Conservation (phyloP, 2,329 filamentous ascomycete species). For the Aphanocladium album region DNA sequence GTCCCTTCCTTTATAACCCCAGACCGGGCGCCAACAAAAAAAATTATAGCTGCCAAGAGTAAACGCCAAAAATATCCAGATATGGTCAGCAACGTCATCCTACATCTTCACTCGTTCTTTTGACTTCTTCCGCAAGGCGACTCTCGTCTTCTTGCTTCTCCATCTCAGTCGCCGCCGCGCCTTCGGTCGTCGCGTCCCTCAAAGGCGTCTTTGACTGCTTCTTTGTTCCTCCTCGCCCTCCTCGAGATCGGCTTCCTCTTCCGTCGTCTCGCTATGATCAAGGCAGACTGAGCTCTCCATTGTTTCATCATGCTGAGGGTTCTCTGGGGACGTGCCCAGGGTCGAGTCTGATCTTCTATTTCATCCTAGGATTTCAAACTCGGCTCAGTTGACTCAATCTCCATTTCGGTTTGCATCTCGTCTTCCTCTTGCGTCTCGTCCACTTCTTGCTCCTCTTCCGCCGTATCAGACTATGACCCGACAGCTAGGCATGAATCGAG, state of each 20-base stretch:
- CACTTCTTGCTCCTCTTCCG: background rate
- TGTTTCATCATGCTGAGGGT: too few relatives aligned
- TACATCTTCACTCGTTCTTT: background rate
- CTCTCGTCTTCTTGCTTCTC: background rate
- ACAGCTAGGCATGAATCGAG: constrained; percentile 53
- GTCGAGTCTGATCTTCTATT: background rate
- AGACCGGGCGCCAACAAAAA: background rate
- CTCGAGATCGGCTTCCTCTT: too few relatives aligned
- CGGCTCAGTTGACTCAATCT: too few relatives aligned
- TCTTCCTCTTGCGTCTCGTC: too few relatives aligned
- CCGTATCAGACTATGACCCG: constrained; percentile 25
- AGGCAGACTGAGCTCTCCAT: too few relatives aligned
- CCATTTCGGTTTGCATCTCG: too few relatives aligned
- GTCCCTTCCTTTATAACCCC: background rate
- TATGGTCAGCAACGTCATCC: background rate
- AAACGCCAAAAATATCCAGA: background rate
- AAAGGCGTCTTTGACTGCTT: too few relatives aligned
- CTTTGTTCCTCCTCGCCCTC: too few relatives aligned
- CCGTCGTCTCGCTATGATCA: too few relatives aligned
- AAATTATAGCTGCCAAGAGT: background rate
- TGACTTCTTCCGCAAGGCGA: background rate
- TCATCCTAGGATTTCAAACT: background rate
- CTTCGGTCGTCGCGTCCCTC: too few relatives aligned
- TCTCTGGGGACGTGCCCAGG: background rate
- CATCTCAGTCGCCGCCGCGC: too few relatives aligned